Base-by-base conservation (phyloP, 192 early-diverging fungal species). In the Gorgonomyces haynaldii region DNA sequence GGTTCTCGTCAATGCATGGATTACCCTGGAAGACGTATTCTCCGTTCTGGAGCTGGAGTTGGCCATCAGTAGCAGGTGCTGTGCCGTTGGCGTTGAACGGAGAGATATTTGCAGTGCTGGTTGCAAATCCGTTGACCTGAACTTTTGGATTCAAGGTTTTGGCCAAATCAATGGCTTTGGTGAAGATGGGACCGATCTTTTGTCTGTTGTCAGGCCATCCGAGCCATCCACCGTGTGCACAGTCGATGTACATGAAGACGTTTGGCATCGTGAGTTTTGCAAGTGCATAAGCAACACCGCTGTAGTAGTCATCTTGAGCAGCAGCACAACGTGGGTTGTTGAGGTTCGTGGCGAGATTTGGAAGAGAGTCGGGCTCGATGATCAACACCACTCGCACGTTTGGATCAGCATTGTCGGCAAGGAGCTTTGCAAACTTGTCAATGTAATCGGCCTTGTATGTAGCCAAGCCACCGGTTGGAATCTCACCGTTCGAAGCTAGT, bases 91-190 rank as follows among this genome's bases (percentile, higher is more conserved):
- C 67, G 12, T 70, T n/a, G 25, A 53, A 62, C 23, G 69, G 63
- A 22, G 55, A 54, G 61, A 70, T 70, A 59, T 67, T 67, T 61
- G 65, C 70, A 28, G 45, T 42, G 22, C 60, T 72, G 4, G 57
- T 62, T 16, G 65, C 21, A 39, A 71, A 67, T 20, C 65, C 65
- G 19, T 44, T 52, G 15, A 67, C 25, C 12, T 44, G 27, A 9
- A 24, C 39, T 9, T 41, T 29, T 29, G 54, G 36, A 38, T 56
- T 52, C 7, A 54, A 23, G 9, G 56, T 28, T 22, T 35, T 28
- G 34, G 61, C 61, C 21, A 37, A 28, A 1, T 28, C 5, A 12
- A 64, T 20, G 25, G 54, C 62, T 16, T 53, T 27, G 8, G 31
- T 2, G 50, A 68, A 67, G 21, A 67, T 21, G 32, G 37, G 17